Conservation (phyloP, 129 eudicot species). For the Apium graveolens region DNA sequence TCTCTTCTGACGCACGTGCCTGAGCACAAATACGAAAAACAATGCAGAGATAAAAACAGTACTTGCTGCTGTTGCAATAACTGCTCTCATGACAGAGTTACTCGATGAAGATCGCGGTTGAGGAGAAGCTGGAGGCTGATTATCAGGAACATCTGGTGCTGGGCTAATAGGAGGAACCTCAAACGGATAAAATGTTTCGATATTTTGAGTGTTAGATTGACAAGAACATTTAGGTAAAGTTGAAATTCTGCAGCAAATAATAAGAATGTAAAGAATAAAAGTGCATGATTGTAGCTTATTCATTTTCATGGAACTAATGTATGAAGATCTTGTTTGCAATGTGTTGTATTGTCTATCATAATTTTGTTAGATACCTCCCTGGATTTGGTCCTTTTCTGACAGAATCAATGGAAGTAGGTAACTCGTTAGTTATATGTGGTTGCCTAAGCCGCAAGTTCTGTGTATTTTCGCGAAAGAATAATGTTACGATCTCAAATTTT, state of each 20-base stretch:
- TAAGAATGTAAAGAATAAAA: constrained; percentile 13
- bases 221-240: constrained; percentile 19
- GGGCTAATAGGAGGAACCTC: constrained; percentile 14
- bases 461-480: no score
- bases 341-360: not conserved
- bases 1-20: constrained; percentile 26
- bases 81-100: constrained; percentile 53
- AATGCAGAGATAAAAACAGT: constrained; percentile 53
- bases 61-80: constrained; percentile 72
- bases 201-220: constrained; percentile 31
- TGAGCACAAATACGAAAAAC: constrained; percentile 41
- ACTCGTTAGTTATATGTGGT: not conserved
- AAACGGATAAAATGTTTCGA: constrained; percentile 37
- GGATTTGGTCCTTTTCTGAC: constrained; percentile 20
- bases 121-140: constrained; percentile 18
- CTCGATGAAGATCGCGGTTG: constrained; percentile 28
- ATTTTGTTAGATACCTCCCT: constrained; percentile 1
- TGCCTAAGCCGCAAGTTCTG: not conserved
- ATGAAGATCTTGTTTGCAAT: constrained; percentile 10
- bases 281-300: not conserved
- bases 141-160: not conserved
- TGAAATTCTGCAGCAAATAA: constrained; percentile 15
- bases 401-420: constrained; percentile 33
- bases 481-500: no score
- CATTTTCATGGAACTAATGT: constrained; percentile 19